Conservation (phyloP, 169 alveolate genomes). For the Plasmodium falciparum region DNA sequence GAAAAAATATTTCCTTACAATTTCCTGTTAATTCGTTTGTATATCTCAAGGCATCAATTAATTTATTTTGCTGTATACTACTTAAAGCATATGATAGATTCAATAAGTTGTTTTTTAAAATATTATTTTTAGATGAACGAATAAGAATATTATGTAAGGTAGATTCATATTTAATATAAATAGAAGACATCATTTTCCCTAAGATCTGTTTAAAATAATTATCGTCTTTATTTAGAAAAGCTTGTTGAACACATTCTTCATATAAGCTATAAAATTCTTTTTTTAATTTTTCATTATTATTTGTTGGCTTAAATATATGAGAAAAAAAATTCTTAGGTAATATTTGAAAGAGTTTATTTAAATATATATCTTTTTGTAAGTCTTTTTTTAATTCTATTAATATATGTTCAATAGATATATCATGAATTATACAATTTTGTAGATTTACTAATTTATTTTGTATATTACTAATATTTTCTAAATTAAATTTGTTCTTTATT, state of each 20-base stretch:
- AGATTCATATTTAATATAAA: slow-evolving; percentile 32
- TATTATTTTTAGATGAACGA: slow-evolving; percentile 22
- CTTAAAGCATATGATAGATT: slow-evolving; percentile 58
- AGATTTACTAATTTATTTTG: slow-evolving; percentile 35
- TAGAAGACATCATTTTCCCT: slow-evolving; percentile 15
- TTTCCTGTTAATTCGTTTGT: slow-evolving; percentile 58
- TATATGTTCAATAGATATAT: slow-evolving; percentile 43
- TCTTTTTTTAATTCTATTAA: slow-evolving; percentile 30
- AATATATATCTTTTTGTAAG: slow-evolving; percentile 36
- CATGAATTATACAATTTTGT: slow-evolving; percentile 72
- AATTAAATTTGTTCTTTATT: slow-evolving; percentile 16
- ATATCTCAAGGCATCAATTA: slow-evolving; percentile 43
- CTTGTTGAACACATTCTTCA: slow-evolving; percentile 54
- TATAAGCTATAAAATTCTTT: slow-evolving; percentile 60
- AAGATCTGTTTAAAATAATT: slow-evolving; percentile 36
- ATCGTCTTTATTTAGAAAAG: slow-evolving; percentile 32
- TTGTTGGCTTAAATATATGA: slow-evolving; percentile 28
- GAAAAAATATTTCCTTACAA: slow-evolving; percentile 21
- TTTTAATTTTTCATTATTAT: slow-evolving; percentile 39
- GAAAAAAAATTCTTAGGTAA: slow-evolving; percentile 55
- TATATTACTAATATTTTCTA: slow-evolving; percentile 35
- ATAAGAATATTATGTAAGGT: slow-evolving; percentile 8
- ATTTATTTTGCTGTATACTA: slow-evolving; percentile 46
- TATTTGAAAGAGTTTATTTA: slow-evolving; percentile 19
- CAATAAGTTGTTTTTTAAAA: slow-evolving; percentile 42